phyloP scores from a whole-genome alignment of 2,329 filamentous ascomycete species.

The Ophiostoma sp. region DNA sequence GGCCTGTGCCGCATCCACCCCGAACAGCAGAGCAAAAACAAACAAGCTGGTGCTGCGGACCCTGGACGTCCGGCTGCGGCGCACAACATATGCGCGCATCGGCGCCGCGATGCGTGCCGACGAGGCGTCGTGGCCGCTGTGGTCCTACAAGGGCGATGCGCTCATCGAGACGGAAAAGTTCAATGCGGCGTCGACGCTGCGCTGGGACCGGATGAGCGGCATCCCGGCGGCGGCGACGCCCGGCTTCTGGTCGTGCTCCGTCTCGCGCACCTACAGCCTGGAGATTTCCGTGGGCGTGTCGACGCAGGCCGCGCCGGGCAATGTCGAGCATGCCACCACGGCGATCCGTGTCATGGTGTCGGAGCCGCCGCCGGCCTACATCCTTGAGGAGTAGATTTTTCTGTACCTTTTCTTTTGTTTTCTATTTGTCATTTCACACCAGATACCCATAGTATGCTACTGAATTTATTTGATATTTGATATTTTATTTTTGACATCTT shows the following conservation, averaged over 20 bases:
- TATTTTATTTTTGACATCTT: background rate
- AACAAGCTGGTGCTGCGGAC: background rate
- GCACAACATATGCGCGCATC: background rate
- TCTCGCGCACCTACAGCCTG: background rate
- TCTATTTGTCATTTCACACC: background rate
- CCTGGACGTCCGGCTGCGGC: background rate
- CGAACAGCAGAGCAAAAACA: no score
- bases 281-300: conserved; percentile 14
- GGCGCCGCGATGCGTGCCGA: conserved; percentile 10
- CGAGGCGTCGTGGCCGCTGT: conserved; percentile 12
- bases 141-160: background rate
- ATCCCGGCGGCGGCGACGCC: background rate
- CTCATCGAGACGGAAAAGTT: background rate
- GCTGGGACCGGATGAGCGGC: background rate
- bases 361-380: conserved; percentile 13
- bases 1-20: background rate
- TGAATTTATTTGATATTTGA: background rate
- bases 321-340: conserved; percentile 7
- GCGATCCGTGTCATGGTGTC: conserved; percentile 5
- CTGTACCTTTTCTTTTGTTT: background rate
- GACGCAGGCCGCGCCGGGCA: background rate
- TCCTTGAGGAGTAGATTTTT: background rate
- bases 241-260: conserved; percentile 11
- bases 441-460: background rate
- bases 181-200: background rate